Evolutionary conservation across 1,284 basidiomycete genomes (phyloP), one percentile per base, ranked within the genome.

Genomic region (Fomitiporia mediterranea): DNA sequence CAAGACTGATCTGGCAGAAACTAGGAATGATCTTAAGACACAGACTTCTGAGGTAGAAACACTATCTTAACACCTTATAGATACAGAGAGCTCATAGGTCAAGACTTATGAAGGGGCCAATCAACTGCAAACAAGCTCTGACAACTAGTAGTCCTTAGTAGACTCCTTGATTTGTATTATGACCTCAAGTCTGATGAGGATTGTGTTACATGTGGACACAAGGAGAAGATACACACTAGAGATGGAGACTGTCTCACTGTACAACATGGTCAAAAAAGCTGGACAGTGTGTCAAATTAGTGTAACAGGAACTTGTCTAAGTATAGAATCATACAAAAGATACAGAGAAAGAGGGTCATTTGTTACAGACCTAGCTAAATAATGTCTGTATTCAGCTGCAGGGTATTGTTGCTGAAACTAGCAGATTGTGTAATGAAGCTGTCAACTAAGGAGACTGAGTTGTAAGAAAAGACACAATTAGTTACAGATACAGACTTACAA

Each of bases 41-140:
- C 79, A 83, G 55, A 79, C 78, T 1, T 73, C 80, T 0, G 93
- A 95, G 68, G 79, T 83, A 6, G 91, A 94, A 60, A 70, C 79
- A n/a, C 76, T 85, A 0, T 78, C 81, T 40, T 70, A 74, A 8
- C 78, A 84, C 53, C 72, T 91, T 44, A 75, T 78, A 21, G 90
- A 94, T 60, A 83, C 86, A 13, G 91, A 95, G 69, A 89, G 88
- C 63, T 82, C 87, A 8, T 94, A 91, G 87, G 81, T 89, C 28
- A 89, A 89, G 68, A 91, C 91, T 37, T 82, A 91, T 8, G 91
- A 95, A 69, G 94, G 96, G 73, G 90, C 91, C 3, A 91, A 94
- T 67, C 83, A 85, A 2, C 83, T 94, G 68, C n/a, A n/a, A n/a
- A n/a, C 79, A 92, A 48, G 84, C 85, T 7, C 74, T 94, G 44